A percentile compares a stretch with the other conserved stretches of the same genome.
Conservation (phyloP, 495 filamentous ascomycete genomes). For the Talaromyces adpressus region DNA sequence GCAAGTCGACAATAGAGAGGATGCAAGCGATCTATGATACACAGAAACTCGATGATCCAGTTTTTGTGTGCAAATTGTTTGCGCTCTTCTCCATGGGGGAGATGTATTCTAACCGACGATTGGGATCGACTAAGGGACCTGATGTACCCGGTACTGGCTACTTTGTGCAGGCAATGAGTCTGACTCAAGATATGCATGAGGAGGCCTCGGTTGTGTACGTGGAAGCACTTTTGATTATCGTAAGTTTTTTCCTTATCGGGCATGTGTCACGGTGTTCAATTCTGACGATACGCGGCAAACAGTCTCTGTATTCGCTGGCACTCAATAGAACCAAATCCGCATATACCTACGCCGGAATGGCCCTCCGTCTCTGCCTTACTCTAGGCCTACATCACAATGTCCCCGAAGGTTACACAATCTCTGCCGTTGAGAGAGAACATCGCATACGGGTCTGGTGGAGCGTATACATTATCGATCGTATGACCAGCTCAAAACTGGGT, state of each 20-base stretch:
- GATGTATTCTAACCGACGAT: slow-evolving; percentile 13
- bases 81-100: slow-evolving; percentile 11
- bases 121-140: slow-evolving; percentile 8
- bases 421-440: slow-evolving; percentile 17
- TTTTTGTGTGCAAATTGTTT: slow-evolving; percentile 12
- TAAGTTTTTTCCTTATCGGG: neutral
- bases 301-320: slow-evolving; percentile 12
- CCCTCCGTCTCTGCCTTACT: slow-evolving; percentile 15
- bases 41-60: slow-evolving; percentile 2
- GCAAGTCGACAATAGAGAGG: slow-evolving; percentile 8
- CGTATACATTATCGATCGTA: slow-evolving; percentile 18
- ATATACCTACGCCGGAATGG: slow-evolving; percentile 18
- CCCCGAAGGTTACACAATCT: slow-evolving; percentile 9
- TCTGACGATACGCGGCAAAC: neutral
- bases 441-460: slow-evolving; percentile 22
- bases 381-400: slow-evolving; percentile 18
- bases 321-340: slow-evolving; percentile 15
- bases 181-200: slow-evolving; percentile 10
- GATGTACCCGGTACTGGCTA: slow-evolving; percentile 16
- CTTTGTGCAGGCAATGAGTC: slow-evolving; percentile 24
- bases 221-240: slow-evolving; percentile 8
- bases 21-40: slow-evolving; percentile 7
- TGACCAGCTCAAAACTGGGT: slow-evolving; percentile 19
- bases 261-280: neutral
- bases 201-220: slow-evolving; percentile 7